These are phyloP conservation scores for Sonneratia caseolaris DNA, from an alignment of 345 rosid genomes.

Conservation along the genomic window DNA sequence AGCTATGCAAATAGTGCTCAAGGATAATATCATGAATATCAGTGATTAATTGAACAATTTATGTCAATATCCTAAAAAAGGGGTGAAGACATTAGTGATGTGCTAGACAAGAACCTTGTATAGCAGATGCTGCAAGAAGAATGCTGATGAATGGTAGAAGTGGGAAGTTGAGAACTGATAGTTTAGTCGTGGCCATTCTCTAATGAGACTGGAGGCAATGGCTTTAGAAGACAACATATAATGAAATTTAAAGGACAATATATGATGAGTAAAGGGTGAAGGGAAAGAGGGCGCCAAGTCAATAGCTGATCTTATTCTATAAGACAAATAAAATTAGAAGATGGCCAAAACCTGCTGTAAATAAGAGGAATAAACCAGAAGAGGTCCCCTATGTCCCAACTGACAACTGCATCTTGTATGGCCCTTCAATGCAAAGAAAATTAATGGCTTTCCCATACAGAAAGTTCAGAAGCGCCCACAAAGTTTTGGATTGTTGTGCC, in stretches of 20 bases:
- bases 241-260: background rate
- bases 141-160: constrained; percentile 9
- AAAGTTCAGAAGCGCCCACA: constrained; percentile 8
- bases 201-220: background rate
- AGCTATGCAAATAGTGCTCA: background rate
- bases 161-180: constrained; percentile 1
- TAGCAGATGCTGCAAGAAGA: constrained; percentile 9
- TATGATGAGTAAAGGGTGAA: background rate
- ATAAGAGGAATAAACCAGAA: background rate
- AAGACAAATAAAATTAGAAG: constrained; percentile 7
- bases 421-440: constrained; percentile 9
- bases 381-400: constrained; percentile 8
- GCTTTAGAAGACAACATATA: background rate
- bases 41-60: background rate
- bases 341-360: constrained; percentile 2
- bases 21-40: background rate
- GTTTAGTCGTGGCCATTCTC: constrained; percentile 1
- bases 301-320: constrained; percentile 2
- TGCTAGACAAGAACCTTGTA: constrained; percentile 9
- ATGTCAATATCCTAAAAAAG: background rate
- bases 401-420: constrained; percentile 5
- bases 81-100: background rate
- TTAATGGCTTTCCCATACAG: background rate
- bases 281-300: background rate
- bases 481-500: background rate